Base-by-base conservation (phyloP, 2,329 filamentous ascomycete species). In the Penicillium concentricum region DNA sequence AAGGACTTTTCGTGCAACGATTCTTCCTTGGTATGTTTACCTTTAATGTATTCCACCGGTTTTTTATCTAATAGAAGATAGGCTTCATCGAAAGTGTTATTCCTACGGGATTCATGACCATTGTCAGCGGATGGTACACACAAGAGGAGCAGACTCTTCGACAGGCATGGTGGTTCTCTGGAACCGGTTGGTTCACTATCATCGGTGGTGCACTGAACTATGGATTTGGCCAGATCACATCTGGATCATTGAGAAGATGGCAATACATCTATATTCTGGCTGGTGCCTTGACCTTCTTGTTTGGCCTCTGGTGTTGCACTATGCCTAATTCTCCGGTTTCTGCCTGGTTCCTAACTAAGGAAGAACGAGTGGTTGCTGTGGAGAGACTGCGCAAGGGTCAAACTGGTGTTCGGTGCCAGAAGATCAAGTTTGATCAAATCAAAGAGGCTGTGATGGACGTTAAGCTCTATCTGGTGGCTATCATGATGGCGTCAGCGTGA, bases 251-350 rank as follows among this genome's bases (percentile, higher is more conserved):
- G 41, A 80, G 77, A 41, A 75, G 81, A 4, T 91, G 87, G 87
- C 87, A 89, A 74, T 89, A 88, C 64, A 87, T 90, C 57, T 90
- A 89, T 68, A 76, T 90, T 15, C 74, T 89, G 18, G 85, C 86
- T 0, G 87, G 87, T 0, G 77, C 76, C 0, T 65, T 89, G 48
- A 89, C 87, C 0, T 82, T 88, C 37, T 45, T 87, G 0, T 89
- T 88, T 62, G 87, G 87, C 0, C 54, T 86, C 0, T 79, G 81
- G 66, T 90, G 87, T 72, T 88, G 89, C 63, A 76, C 78, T 9
- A 76, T 89, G 51, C 88, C 89, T 0, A 84, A 85, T 60, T 87
- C 84, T 1, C 86, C 88, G 0, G 82, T 84, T 0, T 80, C 81
- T 0, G 88, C 88, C 0, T 89, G 87, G 87, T 91, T 91, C 66